Evolutionary conservation across 2,329 filamentous ascomycete species (phyloP).

Genomic region (Knufia fluminis): DNA sequence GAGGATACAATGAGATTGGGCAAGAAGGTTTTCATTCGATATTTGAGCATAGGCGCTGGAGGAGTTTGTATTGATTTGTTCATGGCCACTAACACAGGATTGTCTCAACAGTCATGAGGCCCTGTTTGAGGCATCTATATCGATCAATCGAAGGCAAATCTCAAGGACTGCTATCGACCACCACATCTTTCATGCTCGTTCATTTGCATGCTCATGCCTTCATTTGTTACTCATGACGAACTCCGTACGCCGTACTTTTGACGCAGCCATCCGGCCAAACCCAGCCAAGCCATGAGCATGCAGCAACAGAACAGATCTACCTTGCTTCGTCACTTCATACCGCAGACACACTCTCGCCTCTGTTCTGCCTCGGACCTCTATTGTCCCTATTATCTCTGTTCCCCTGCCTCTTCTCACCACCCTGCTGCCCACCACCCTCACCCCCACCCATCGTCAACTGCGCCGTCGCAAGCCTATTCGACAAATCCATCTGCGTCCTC

Average conservation of each 20-base stretch:
- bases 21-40: background rate
- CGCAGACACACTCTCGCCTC: constrained; percentile 23
- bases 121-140: background rate
- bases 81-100: background rate
- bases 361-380: constrained; percentile 29
- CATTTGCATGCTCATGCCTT: background rate
- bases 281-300: background rate
- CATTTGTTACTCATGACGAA: background rate
- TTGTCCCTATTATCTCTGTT: constrained; percentile 31
- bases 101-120: too few relatives aligned
- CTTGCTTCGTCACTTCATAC: constrained; percentile 3
- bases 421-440: constrained; percentile 31
- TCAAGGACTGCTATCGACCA: background rate
- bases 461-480: constrained; percentile 83
- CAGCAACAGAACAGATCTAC: background rate
- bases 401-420: constrained; percentile 29
- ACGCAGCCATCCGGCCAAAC: background rate
- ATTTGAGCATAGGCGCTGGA: constrained; percentile 7
- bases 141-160: background rate
- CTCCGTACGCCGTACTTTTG: constrained; percentile 10
- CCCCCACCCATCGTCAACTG: constrained; percentile 51
- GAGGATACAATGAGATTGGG: background rate
- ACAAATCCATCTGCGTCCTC: constrained; percentile 96
- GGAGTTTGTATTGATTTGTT: background rate
- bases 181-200: background rate